These are phyloP conservation scores for Aspergillus pseudoviridinutans DNA, from an alignment of 2,329 filamentous ascomycete species.

Conservation along the genomic window DNA sequence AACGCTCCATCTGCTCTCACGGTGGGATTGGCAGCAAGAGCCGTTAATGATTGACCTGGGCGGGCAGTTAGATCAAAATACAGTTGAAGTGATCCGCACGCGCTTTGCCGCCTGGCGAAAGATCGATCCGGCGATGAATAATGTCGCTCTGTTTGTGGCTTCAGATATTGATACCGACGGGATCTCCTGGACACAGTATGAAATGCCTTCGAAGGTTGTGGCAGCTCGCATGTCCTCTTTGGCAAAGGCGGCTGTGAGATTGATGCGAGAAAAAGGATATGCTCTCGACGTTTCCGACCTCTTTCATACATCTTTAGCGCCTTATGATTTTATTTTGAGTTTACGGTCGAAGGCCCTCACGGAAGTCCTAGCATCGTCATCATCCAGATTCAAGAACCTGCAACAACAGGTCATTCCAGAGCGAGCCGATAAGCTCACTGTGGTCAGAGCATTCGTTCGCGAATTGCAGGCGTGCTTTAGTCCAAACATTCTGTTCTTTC, in stretches of 20 bases:
- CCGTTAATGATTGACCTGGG: constrained; percentile 77
- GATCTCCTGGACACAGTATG: constrained; percentile 71
- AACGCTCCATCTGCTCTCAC: constrained; percentile 71
- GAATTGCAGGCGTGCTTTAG: constrained; percentile 67
- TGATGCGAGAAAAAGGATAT: constrained; percentile 53
- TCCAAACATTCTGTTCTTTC: constrained; percentile 74
- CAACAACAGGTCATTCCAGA: constrained; percentile 45
- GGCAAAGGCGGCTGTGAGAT: constrained; percentile 68
- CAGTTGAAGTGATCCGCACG: constrained; percentile 61
- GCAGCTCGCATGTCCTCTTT: constrained; percentile 79
- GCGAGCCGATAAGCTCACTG: constrained; percentile 54
- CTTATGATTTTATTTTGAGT: constrained; percentile 84
- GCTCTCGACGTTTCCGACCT: constrained; percentile 56
- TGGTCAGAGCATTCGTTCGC: constrained; percentile 58
- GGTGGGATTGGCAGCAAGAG: constrained; percentile 88
- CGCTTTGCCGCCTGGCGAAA: constrained; percentile 81
- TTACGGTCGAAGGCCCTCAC: constrained; percentile 54
- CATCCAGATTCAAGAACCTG: constrained; percentile 71
- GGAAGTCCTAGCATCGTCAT: constrained; percentile 32
- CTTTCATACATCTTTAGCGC: constrained; percentile 67
- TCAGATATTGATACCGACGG: constrained; percentile 75
- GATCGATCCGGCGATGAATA: constrained; percentile 84
- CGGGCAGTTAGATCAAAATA: constrained; percentile 55
- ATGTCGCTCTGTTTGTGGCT: constrained; percentile 73
- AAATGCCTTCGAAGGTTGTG: constrained; percentile 70